phyloP scores from a whole-genome alignment of 768 basidiomycete species.

The Mycena latifolia region DNA sequence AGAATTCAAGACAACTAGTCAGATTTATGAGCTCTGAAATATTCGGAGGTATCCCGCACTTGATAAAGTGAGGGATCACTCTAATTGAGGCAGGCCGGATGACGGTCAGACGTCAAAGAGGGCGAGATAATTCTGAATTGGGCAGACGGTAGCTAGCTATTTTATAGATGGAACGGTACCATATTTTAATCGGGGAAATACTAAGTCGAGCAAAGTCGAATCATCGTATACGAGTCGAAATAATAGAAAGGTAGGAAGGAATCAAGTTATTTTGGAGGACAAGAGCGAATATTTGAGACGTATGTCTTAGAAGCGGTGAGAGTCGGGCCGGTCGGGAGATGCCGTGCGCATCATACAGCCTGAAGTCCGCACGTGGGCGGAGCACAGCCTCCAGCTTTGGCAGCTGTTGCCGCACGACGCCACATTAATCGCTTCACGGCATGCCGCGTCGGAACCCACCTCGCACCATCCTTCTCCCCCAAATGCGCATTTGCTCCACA shows the following conservation, averaged over 20 bases:
- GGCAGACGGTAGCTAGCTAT: background rate
- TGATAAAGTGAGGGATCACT: constrained; percentile 10
- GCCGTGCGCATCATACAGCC: no score
- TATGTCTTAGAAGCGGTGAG: no score
- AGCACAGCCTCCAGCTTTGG: no score
- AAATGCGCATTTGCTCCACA: no score
- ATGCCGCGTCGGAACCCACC: no score
- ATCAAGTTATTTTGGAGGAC: no score
- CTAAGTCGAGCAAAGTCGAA: background rate
- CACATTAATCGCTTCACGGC: no score
- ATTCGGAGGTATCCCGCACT: constrained; percentile 7
- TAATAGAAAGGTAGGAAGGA: background rate
- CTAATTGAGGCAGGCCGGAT: constrained; percentile 3
- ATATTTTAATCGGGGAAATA: background rate
- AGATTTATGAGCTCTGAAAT: constrained; percentile 1
- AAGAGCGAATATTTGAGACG: no score
- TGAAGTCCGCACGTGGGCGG: no score
- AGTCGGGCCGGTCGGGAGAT: no score
- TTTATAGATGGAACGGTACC: constrained; percentile 16
- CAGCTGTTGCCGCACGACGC: no score
- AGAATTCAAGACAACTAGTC: constrained; percentile 13
- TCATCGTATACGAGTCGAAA: background rate
- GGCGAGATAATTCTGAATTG: constrained; percentile 14
- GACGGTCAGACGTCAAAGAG: constrained; percentile 5
- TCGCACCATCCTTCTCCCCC: no score